Evolutionary conservation across 306 rosid genomes (phyloP).

Genomic region (Morella rubra): DNA sequence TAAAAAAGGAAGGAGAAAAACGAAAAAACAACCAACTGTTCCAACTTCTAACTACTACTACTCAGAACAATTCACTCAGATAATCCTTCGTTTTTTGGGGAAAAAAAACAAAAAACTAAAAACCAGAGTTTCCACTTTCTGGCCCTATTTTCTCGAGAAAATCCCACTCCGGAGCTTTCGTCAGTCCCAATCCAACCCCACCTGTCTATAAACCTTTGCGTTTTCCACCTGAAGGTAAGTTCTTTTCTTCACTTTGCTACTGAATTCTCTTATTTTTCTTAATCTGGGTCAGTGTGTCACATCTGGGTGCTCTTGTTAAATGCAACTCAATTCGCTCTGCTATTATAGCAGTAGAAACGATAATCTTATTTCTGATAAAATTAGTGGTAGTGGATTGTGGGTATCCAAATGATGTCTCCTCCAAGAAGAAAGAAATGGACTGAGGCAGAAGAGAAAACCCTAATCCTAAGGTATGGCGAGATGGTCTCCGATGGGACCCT

Average conservation of each 20-base stretch:
- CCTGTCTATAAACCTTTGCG: not conserved
- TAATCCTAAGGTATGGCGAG: constrained; percentile 82
- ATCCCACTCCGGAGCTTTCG: constrained; percentile 1
- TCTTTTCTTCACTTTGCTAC: not conserved
- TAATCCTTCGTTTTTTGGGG: not conserved
- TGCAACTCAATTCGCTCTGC: constrained; percentile 1
- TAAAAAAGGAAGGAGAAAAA: not conserved
- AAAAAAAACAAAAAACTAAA: too few relatives aligned
- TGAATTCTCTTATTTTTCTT: constrained; percentile 27
- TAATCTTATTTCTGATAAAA: not conserved
- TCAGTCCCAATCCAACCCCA: not conserved
- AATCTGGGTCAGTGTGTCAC: constrained; percentile 28
- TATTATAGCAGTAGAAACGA: not conserved
- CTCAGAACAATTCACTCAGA: not conserved
- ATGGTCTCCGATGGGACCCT: constrained; percentile 83
- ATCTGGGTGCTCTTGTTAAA: constrained; percentile 17
- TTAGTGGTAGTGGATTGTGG: constrained; percentile 5
- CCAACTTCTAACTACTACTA: not conserved
- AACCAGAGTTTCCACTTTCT: not conserved
- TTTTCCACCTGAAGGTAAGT: constrained; percentile 26
- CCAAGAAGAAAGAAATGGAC: constrained; percentile 97
- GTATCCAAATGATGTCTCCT: constrained; percentile 59
- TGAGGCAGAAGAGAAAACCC: constrained; percentile 90
- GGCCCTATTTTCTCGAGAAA: constrained; percentile 4
- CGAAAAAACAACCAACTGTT: not conserved